These are phyloP conservation scores for Fagopyrum tataricum DNA, from an alignment of 148 eudicot genomes.

Conservation along the genomic window DNA sequence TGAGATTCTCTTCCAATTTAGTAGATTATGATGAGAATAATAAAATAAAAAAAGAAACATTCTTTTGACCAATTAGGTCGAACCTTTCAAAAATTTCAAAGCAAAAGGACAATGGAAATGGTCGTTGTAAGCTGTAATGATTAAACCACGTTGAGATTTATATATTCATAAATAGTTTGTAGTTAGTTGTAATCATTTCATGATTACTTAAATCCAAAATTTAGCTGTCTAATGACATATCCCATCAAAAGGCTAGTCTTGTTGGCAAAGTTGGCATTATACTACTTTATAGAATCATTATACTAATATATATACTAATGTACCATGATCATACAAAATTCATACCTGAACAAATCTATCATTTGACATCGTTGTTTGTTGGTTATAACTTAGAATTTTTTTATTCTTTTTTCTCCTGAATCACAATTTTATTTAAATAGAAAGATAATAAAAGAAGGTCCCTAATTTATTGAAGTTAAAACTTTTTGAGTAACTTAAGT, in stretches of 20 bases:
- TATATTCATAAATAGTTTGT: neutral
- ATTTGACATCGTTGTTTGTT: neutral
- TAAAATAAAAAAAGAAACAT: neutral
- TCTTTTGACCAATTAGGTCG: neutral
- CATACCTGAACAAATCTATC: neutral
- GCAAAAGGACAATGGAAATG: conserved; percentile 5
- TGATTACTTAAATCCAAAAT: conserved; percentile 9
- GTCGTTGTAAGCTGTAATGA: conserved; percentile 10
- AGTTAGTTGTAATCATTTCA: neutral
- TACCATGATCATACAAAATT: neutral
- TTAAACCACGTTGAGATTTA: neutral
- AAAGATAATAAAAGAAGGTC: no score
- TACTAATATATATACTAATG: neutral
- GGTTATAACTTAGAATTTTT: no score
- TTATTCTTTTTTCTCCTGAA: no score
- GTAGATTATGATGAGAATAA: neutral
- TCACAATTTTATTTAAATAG: no score
- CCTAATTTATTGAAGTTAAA: no score
- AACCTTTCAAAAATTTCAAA: neutral
- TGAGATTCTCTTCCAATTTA: neutral
- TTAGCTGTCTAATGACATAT: conserved; percentile 5
- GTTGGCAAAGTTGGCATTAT: neutral
- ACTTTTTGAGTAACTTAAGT: no score
- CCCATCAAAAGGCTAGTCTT: neutral
- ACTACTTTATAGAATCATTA: neutral